phyloP scores from a whole-genome alignment of 257 asterid genomes.

The Leonotis leonurus region DNA sequence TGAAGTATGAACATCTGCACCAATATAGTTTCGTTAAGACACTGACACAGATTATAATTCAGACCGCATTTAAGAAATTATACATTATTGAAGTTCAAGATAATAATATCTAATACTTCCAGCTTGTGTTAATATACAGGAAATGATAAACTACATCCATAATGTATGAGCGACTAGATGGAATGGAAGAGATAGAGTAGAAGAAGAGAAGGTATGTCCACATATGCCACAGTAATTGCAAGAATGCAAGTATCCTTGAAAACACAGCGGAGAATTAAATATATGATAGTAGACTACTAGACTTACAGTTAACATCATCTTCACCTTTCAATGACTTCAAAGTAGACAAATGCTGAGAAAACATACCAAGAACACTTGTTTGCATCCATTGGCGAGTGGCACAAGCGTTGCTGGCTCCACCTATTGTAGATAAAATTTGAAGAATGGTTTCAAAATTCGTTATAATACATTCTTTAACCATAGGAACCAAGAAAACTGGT shows the following conservation, averaged over 20 bases:
- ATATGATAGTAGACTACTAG: too few species aligned
- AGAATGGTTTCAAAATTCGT: not conserved
- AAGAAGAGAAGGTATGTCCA: not conserved
- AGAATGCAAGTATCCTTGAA: not conserved
- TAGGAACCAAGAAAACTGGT: not conserved
- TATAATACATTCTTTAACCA: not conserved
- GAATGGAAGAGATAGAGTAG: not conserved
- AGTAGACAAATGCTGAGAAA: not conserved
- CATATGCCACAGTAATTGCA: not conserved
- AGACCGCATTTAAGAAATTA: not conserved
- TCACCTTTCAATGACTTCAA: conserved; percentile 8
- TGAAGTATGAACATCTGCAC: not conserved
- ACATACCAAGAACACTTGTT: conserved; percentile 92
- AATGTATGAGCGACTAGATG: not conserved
- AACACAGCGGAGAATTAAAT: too few species aligned
- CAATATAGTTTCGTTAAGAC: too few species aligned
- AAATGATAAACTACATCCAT: not conserved
- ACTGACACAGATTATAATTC: too few species aligned
- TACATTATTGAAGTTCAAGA: not conserved
- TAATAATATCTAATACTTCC: not conserved
- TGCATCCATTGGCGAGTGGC: conserved; percentile 91
- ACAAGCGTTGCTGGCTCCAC: conserved; percentile 91
- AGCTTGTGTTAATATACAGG: not conserved
- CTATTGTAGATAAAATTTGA: conserved; percentile 40
- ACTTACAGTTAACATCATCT: conserved; percentile 13